Evolutionary conservation across 1,284 basidiomycete genomes (phyloP).

Genomic region (Ganoderma resinaceum): DNA sequence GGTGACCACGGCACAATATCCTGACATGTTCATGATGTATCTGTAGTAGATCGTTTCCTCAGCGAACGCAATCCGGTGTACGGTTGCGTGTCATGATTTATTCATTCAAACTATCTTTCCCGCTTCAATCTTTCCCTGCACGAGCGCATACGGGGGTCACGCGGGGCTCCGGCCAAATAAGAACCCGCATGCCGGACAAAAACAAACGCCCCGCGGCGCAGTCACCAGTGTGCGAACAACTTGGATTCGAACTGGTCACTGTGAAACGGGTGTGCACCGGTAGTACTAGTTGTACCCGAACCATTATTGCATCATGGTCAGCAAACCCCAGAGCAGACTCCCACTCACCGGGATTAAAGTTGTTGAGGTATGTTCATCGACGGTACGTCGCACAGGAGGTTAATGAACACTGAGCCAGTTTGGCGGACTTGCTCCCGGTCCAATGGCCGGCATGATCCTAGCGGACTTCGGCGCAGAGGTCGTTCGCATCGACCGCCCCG

Average conservation of each 20-base stretch:
- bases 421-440: slow-evolving; percentile 85
- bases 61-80: background rate
- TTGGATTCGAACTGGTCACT: background rate
- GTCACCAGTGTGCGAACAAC: background rate
- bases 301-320: background rate
- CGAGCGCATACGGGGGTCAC: background rate
- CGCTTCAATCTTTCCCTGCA: too few relatives aligned
- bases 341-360: slow-evolving; percentile 61
- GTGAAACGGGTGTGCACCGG: background rate
- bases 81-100: background rate
- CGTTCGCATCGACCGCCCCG: slow-evolving; percentile 72
- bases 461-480: slow-evolving; percentile 86
- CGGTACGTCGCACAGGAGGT: background rate
- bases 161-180: background rate
- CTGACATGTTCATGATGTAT: background rate
- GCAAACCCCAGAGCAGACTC: background rate
- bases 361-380: slow-evolving; percentile 53
- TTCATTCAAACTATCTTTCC: background rate
- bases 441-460: slow-evolving; percentile 81
- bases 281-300: background rate
- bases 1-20: background rate
- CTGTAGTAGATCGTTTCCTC: background rate
- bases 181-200: background rate
- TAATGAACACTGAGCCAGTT: slow-evolving; percentile 56
- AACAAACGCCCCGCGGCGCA: too few relatives aligned